Evolutionary conservation across 345 rosid genomes (phyloP).

Genomic region (Citrus australasica): DNA sequence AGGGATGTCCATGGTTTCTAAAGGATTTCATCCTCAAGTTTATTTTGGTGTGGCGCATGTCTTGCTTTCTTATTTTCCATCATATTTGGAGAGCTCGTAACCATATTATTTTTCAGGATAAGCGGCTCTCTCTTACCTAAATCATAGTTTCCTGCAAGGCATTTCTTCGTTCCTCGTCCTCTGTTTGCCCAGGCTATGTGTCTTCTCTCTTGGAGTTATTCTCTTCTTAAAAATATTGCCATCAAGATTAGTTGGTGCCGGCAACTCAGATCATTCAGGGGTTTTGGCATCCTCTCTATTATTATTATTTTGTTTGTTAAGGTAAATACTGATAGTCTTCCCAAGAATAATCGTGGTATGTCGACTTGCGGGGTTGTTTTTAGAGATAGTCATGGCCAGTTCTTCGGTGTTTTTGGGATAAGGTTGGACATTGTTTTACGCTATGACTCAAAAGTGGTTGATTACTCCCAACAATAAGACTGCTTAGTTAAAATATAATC

Average conservation of each 20-base stretch:
- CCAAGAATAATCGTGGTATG: neutral
- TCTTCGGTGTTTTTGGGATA: neutral
- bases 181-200: neutral
- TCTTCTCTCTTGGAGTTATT: neutral
- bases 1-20: neutral
- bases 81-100: neutral
- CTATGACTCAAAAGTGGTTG: too few relatives aligned
- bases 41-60: neutral
- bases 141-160: neutral
- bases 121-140: neutral
- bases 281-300: neutral
- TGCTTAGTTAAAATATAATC: too few relatives aligned
- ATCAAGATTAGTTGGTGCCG: neutral
- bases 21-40: neutral
- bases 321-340: neutral
- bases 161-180: neutral
- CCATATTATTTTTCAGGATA: too few relatives aligned
- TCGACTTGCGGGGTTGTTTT: neutral
- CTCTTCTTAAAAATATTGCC: neutral
- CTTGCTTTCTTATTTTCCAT: too few relatives aligned
- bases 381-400: neutral
- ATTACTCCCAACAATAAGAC: too few relatives aligned
- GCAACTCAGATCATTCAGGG: neutral
- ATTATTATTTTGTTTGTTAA: too few relatives aligned
- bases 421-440: neutral